phyloP scores from a whole-genome alignment of 73 alveolate species.

The Paramecium caudatum region DNA sequence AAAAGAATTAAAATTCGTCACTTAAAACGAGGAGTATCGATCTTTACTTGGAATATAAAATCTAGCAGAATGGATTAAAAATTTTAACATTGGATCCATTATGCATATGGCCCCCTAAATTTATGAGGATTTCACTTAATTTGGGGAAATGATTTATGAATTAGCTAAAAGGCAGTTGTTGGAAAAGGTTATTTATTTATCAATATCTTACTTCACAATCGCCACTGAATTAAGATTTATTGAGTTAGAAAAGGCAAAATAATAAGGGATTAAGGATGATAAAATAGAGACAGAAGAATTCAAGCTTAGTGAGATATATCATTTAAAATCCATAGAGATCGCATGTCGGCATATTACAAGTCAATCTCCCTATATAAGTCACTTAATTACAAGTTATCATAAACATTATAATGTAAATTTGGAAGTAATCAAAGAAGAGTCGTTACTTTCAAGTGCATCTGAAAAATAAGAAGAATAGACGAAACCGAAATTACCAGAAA shows the following conservation, averaged over 20 bases:
- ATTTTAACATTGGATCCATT: constrained; percentile 72
- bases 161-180: constrained; percentile 61
- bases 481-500: neutral
- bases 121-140: constrained; percentile 53
- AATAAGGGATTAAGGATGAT: neutral
- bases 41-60: constrained; percentile 68
- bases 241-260: constrained; percentile 64
- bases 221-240: constrained; percentile 78
- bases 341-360: constrained; percentile 67
- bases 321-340: constrained; percentile 72
- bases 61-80: constrained; percentile 68
- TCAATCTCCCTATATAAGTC: constrained; percentile 70
- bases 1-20: constrained; percentile 65
- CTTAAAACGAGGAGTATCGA: constrained; percentile 70
- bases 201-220: constrained; percentile 70
- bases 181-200: constrained; percentile 72
- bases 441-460: neutral
- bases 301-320: constrained; percentile 65
- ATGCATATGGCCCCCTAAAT: constrained; percentile 74
- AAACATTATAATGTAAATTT: constrained; percentile 71
- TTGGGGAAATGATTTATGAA: constrained; percentile 72
- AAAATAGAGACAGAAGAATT: constrained; percentile 72
- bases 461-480: neutral
- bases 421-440: constrained; percentile 64
- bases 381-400: constrained; percentile 69